Evolutionary conservation across 805 yeast genomes (phyloP).

Genomic region (Sporopachydermia quercuum): DNA sequence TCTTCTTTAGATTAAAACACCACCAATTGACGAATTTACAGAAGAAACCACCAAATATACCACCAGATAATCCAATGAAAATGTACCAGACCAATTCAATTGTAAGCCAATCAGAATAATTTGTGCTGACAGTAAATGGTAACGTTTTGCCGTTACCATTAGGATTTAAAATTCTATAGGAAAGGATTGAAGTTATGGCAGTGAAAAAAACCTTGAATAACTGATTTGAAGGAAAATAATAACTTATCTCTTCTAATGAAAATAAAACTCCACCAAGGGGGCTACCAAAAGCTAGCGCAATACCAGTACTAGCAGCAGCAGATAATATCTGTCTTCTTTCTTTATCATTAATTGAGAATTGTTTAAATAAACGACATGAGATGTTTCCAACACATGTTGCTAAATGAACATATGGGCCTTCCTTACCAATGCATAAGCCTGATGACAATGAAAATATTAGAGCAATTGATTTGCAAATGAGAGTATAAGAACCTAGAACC

Average conservation of each 20-base stretch:
- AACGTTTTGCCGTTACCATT: conserved; percentile 48
- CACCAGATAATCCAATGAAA: conserved; percentile 36
- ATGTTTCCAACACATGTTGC: conserved; percentile 46
- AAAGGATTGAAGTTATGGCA: conserved; percentile 37
- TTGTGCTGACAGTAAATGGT: conserved; percentile 35
- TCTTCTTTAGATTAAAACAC: conserved; percentile 29
- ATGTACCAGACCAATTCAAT: conserved; percentile 31
- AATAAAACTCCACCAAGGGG: conserved; percentile 47
- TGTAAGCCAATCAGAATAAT: conserved; percentile 36
- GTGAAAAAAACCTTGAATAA: conserved; percentile 40
- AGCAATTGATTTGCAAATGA: conserved; percentile 32
- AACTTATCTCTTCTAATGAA: conserved; percentile 40
- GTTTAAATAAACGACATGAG: conserved; percentile 29
- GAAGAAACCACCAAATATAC: conserved; percentile 36
- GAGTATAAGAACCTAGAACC: conserved; percentile 36
- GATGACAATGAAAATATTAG: conserved; percentile 39
- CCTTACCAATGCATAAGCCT: conserved; percentile 43
- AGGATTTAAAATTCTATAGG: conserved; percentile 37
- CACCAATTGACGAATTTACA: conserved; percentile 29
- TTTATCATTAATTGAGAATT: conserved; percentile 31
- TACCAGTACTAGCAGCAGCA: conserved; percentile 45
- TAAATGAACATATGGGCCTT: conserved; percentile 48
- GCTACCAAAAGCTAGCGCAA: conserved; percentile 45
- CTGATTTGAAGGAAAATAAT: conserved; percentile 38
- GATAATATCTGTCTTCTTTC: conserved; percentile 37